phyloP scores from a whole-genome alignment of 805 yeast genomes.

The Cyberlindnera euphorbiiphila region DNA sequence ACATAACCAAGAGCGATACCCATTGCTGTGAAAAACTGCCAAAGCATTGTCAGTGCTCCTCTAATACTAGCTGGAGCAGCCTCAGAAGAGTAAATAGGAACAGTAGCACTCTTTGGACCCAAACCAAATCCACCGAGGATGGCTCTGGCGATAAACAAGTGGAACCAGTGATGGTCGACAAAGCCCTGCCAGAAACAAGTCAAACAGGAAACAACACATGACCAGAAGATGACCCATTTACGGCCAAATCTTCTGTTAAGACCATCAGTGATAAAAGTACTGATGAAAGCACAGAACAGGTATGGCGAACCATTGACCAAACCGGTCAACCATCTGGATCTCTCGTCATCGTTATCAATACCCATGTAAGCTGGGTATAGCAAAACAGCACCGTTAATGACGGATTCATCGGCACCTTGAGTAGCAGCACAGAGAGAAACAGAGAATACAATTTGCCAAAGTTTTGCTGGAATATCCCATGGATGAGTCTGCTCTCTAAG shows the following conservation, averaged over 20 bases:
- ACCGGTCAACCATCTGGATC: slow-evolving; percentile 57
- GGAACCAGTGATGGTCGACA: slow-evolving; percentile 54
- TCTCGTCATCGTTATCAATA: slow-evolving; percentile 40
- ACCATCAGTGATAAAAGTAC: slow-evolving; percentile 63
- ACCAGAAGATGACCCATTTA: slow-evolving; percentile 61
- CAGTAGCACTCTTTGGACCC: slow-evolving; percentile 75
- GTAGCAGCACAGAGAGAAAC: slow-evolving; percentile 79
- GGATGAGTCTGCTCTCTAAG: slow-evolving; percentile 43
- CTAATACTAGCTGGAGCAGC: slow-evolving; percentile 59
- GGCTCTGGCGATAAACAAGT: slow-evolving; percentile 62
- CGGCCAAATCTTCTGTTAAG: slow-evolving; percentile 56
- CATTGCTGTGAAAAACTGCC: slow-evolving; percentile 74
- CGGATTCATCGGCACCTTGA: slow-evolving; percentile 79
- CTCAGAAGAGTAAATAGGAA: slow-evolving; percentile 67
- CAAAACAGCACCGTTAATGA: slow-evolving; percentile 67
- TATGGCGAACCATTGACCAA: slow-evolving; percentile 70
- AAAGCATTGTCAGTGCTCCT: slow-evolving; percentile 68
- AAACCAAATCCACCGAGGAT: slow-evolving; percentile 58
- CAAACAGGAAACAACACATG: slow-evolving; percentile 56
- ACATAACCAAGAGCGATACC: slow-evolving; percentile 74
- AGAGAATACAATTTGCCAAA: slow-evolving; percentile 54
- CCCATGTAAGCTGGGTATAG: slow-evolving; percentile 57
- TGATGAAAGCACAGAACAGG: slow-evolving; percentile 53
- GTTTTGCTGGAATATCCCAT: slow-evolving; percentile 40
- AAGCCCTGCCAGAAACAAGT: slow-evolving; percentile 71